Conservation (phyloP, 2,329 filamentous ascomycete genomes). For the Colletotrichum spinosum region DNA sequence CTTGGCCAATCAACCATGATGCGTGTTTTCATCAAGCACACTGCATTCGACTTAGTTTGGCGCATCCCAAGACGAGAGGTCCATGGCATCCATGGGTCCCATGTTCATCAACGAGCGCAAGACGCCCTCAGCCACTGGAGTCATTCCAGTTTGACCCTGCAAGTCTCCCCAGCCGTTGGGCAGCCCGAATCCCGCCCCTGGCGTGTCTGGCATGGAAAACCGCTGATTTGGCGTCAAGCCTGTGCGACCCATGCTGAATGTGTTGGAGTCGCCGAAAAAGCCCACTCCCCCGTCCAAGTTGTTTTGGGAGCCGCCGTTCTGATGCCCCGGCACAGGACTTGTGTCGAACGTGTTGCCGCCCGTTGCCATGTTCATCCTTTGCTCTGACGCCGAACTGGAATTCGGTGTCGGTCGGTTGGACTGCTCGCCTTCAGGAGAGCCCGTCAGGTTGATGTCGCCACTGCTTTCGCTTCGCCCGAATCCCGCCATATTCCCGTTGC, state of each 20-base stretch:
- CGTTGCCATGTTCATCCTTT: conserved; percentile 42
- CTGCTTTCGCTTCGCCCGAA: conserved; percentile 57
- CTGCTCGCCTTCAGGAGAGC: conserved; percentile 60
- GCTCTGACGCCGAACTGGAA: conserved; percentile 64
- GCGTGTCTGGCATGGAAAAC: conserved; percentile 50
- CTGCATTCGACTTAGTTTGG: conserved; percentile 32
- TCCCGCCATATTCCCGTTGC: conserved; percentile 45
- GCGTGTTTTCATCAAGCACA: conserved; percentile 12
- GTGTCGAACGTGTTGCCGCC: conserved; percentile 61
- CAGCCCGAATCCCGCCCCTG: conserved; percentile 56
- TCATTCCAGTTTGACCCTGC: conserved; percentile 59
- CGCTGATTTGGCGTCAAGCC: conserved; percentile 49
- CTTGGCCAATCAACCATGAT: not conserved
- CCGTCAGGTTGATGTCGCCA: conserved; percentile 58
- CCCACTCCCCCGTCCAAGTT: conserved; percentile 51
- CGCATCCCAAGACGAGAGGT: conserved; percentile 61
- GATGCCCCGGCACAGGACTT: conserved; percentile 61
- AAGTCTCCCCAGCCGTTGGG: conserved; percentile 58
- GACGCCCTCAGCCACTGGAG: conserved; percentile 68
- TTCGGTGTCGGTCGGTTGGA: conserved; percentile 71
- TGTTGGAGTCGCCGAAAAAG: conserved; percentile 54
- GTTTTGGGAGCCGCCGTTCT: conserved; percentile 51
- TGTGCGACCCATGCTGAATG: conserved; percentile 51
- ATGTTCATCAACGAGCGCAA: conserved; percentile 69
- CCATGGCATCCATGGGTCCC: conserved; percentile 71